Base-by-base conservation (phyloP, 306 rosid genomes). In the Vigna trinervia region DNA sequence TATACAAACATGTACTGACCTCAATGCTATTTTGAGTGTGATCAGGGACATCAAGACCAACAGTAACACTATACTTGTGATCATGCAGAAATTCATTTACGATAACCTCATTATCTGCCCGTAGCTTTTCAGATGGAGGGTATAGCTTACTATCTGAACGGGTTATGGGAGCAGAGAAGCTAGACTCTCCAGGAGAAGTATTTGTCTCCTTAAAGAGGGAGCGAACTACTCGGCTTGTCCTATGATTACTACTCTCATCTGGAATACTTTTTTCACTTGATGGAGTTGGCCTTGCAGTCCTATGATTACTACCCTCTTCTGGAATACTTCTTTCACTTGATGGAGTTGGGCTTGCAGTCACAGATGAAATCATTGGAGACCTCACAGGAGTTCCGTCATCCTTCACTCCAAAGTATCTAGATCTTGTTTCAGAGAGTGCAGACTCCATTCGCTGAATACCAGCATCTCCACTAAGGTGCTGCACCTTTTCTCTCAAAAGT, bases 351-450 rank as follows among this genome's bases (percentile, higher is more conserved):
- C 81, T 76, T 32, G 83, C 88, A 85, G 95, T 45, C 22, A 79
- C 52, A 14, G 83, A 69, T 5, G 52, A 85, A 34, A 80, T 52
- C 75, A 75, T 38, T 22, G 73, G 83, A 13, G 73, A 63, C 54
- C 84, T 77, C 39, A 65, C 51, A 36, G 87, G 90, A 80, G 87
- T 95, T 79, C 84, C 86, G 4, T 77, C 86, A 71, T 82, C 92
- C 82, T 75, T 84, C 22, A 86, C 90, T 75, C 78, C 73, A 46
- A 86, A 86, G 89, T 86, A 89, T 66, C 85, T 88, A 39, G 89
- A 88, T 84, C 99, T 87, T 69, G 99, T 89, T 84, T 90, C 96
- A 74, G 93, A 92, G 52, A 95, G 73, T 70, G 97, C 97, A 76
- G 63, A 75, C 68, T 88, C 87, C 97, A 95, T 90, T 36, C 93